Evolutionary conservation across 2,329 filamentous ascomycete species (phyloP).

Genomic region (Pseudocercospora vitis): DNA sequence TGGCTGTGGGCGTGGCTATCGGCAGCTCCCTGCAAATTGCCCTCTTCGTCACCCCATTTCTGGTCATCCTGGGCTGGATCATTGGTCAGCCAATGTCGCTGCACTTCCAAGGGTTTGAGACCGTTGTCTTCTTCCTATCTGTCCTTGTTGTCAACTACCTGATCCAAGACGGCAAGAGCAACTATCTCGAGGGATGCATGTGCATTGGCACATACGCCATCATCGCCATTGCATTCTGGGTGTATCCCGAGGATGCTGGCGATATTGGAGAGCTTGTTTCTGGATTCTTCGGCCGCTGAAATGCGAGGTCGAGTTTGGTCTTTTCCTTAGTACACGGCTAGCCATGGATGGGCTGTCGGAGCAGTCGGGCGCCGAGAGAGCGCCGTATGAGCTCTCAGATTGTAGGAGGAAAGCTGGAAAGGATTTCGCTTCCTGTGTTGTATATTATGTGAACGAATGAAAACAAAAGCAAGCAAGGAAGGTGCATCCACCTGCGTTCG

Average conservation of each 20-base stretch:
- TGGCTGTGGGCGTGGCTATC: conserved; percentile 57
- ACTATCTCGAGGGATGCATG: conserved; percentile 78
- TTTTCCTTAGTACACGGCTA: no score
- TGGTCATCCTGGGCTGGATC: conserved; percentile 58
- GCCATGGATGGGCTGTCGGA: no score
- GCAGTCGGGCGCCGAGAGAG: neutral
- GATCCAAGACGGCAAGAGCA: conserved; percentile 79
- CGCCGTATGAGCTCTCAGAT: neutral
- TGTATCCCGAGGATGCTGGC: conserved; percentile 50
- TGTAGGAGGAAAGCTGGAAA: neutral
- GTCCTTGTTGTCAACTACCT: conserved; percentile 86
- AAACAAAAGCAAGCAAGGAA: neutral
- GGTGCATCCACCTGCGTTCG: no score
- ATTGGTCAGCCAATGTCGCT: conserved; percentile 60
- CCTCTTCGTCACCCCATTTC: conserved; percentile 58
- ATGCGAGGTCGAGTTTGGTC: neutral
- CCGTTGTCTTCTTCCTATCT: conserved; percentile 78
- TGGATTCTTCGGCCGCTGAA: conserved; percentile 23
- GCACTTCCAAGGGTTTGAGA: conserved; percentile 88
- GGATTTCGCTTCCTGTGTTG: neutral
- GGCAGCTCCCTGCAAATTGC: conserved; percentile 58
- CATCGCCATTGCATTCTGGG: conserved; percentile 60
- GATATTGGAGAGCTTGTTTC: conserved; percentile 23
- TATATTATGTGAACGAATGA: neutral
- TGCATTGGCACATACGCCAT: conserved; percentile 58